A percentile compares a stretch with the other conserved stretches of the same genome.
These are phyloP conservation scores for Candida xiaguanensis DNA, from an alignment of 805 yeast species.

Conservation along the genomic window DNA sequence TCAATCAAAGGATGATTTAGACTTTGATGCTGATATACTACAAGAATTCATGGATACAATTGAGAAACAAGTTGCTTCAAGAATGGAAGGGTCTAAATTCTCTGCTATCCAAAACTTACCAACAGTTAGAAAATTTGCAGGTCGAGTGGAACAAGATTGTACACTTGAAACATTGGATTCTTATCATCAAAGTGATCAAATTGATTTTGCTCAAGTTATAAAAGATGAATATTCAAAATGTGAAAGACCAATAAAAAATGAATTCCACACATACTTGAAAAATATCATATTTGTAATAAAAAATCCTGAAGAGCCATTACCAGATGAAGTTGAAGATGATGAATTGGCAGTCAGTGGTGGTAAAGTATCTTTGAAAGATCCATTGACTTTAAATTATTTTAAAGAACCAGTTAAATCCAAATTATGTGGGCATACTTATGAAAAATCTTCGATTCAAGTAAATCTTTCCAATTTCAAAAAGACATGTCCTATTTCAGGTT, in stretches of 20 bases:
- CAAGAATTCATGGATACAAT: slow-evolving; percentile 11
- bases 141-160: slow-evolving; percentile 19
- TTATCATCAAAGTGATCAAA: slow-evolving; percentile 12
- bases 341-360: slow-evolving; percentile 72
- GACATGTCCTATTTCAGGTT: slow-evolving; percentile 60
- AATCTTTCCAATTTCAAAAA: slow-evolving; percentile 20
- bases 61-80: slow-evolving; percentile 13
- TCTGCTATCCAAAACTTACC: neutral
- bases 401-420: slow-evolving; percentile 52
- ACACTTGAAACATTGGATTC: slow-evolving; percentile 18
- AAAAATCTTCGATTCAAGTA: slow-evolving; percentile 40
- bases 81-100: slow-evolving; percentile 12
- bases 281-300: slow-evolving; percentile 40
- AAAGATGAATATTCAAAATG: slow-evolving; percentile 7
- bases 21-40: slow-evolving; percentile 10
- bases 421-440: slow-evolving; percentile 62
- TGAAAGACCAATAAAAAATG: neutral
- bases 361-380: slow-evolving; percentile 62
- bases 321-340: slow-evolving; percentile 51
- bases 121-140: neutral
- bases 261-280: slow-evolving; percentile 7
- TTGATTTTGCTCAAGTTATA: slow-evolving; percentile 17
- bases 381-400: slow-evolving; percentile 53
- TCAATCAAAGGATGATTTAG: slow-evolving; percentile 6
- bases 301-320: slow-evolving; percentile 62